Conservation (phyloP, 345 rosid genomes). For the Arabidopsis arenosa region DNA sequence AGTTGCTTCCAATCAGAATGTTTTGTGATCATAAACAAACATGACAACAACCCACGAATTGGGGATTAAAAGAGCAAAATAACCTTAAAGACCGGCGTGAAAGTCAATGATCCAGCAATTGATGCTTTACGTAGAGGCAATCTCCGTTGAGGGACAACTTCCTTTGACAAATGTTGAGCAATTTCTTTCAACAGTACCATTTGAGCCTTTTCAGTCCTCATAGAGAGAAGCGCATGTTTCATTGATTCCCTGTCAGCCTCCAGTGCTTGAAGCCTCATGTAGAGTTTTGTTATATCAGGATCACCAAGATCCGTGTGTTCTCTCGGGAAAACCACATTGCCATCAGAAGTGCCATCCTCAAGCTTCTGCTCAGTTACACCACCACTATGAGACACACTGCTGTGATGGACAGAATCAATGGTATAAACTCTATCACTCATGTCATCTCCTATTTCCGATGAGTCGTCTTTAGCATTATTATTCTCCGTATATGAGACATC, state of each 20-base stretch:
- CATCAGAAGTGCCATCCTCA: conserved; percentile 19
- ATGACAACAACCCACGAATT: conserved; percentile 9
- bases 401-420: conserved; percentile 68
- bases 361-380: conserved; percentile 31
- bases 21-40: conserved; percentile 6
- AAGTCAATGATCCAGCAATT: conserved; percentile 50
- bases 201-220: conserved; percentile 92
- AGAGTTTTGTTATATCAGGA: conserved; percentile 85
- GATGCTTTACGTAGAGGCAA: conserved; percentile 59
- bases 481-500: conserved; percentile 54
- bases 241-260: conserved; percentile 98
- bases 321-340: conserved; percentile 9
- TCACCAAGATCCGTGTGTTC: conserved; percentile 54
- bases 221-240: conserved; percentile 87
- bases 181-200: conserved; percentile 88
- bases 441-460: conserved; percentile 75
- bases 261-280: conserved; percentile 88
- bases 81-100: conserved; percentile 82
- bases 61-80: conserved; percentile 26
- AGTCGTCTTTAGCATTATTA: conserved; percentile 54
- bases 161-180: conserved; percentile 90
- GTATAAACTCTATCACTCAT: conserved; percentile 80
- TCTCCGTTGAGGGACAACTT: conserved; percentile 63
- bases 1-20: conserved; percentile 1
- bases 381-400: conserved; percentile 25